phyloP scores from a whole-genome alignment of 805 yeast genomes.

The Groenewaldozyma tartarivorans region DNA sequence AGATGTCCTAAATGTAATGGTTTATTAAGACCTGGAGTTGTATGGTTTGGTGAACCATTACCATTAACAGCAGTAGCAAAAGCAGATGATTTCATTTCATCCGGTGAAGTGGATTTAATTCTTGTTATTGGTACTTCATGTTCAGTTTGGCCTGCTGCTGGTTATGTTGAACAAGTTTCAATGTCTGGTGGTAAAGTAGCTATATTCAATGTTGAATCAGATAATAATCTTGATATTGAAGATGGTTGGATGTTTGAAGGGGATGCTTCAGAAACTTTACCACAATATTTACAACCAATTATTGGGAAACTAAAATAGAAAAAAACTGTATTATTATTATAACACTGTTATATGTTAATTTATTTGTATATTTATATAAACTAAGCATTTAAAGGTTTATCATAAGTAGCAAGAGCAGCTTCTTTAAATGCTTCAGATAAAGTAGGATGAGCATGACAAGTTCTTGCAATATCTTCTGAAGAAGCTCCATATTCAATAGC shows the following conservation, averaged over 20 bases:
- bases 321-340: not conserved
- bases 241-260: constrained; percentile 68
- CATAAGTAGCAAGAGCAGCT: constrained; percentile 89
- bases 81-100: constrained; percentile 62
- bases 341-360: not conserved
- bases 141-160: constrained; percentile 84
- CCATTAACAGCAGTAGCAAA: constrained; percentile 52
- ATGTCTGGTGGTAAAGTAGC: constrained; percentile 75
- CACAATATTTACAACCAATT: constrained; percentile 48
- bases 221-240: constrained; percentile 23
- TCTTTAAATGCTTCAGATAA: constrained; percentile 96
- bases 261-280: constrained; percentile 66
- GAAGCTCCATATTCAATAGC: constrained; percentile 99
- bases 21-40: constrained; percentile 76
- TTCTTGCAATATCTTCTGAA: constrained; percentile 94
- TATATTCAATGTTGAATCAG: constrained; percentile 57
- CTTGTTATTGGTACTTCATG: constrained; percentile 82
- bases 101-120: constrained; percentile 54
- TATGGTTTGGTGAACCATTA: constrained; percentile 90
- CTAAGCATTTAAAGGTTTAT: constrained; percentile 81
- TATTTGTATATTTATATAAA: not conserved
- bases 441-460: constrained; percentile 98
- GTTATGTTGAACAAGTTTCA: constrained; percentile 71
- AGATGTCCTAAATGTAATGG: constrained; percentile 70
- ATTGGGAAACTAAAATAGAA: constrained; percentile 17